A percentile compares a stretch with the other conserved stretches of the same genome.
Evolutionary conservation across 352 stramenopile species (phyloP).

Genomic region (Globisporangium cylindrosporum): DNA sequence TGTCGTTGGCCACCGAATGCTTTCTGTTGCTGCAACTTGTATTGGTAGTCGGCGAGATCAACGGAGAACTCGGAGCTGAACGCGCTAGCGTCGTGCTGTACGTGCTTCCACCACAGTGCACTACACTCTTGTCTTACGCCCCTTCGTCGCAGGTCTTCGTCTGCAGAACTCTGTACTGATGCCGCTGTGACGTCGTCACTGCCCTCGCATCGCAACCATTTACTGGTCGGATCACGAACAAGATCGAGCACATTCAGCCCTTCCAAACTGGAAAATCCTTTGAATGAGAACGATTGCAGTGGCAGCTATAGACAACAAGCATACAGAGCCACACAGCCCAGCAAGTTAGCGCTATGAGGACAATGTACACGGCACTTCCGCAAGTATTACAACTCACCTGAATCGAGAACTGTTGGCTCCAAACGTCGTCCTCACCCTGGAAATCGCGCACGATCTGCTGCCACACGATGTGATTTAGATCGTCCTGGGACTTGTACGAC

Average conservation of each 20-base stretch:
- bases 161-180: background rate
- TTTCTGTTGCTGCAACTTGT: background rate
- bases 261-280: slow-evolving; percentile 38
- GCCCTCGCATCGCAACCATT: slow-evolving; percentile 25
- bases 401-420: slow-evolving; percentile 37
- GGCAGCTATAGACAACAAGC: slow-evolving; percentile 30
- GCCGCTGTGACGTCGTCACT: background rate
- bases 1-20: background rate
- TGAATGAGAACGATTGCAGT: slow-evolving; percentile 55
- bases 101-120: slow-evolving; percentile 48
- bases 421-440: slow-evolving; percentile 37
- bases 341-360: background rate
- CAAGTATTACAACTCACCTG: slow-evolving; percentile 24
- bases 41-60: slow-evolving; percentile 23
- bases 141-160: background rate
- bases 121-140: slow-evolving; percentile 23
- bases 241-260: slow-evolving; percentile 26
- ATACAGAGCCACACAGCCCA: background rate
- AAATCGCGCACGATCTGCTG: slow-evolving; percentile 49
- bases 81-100: slow-evolving; percentile 31
- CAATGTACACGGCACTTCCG: too few relatives aligned
- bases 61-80: slow-evolving; percentile 46
- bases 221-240: slow-evolving; percentile 23
- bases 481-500: slow-evolving; percentile 49
- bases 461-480: slow-evolving; percentile 69